Conservation (phyloP, 176 grass and related monocot genomes). For the Oryza meridionalis region DNA sequence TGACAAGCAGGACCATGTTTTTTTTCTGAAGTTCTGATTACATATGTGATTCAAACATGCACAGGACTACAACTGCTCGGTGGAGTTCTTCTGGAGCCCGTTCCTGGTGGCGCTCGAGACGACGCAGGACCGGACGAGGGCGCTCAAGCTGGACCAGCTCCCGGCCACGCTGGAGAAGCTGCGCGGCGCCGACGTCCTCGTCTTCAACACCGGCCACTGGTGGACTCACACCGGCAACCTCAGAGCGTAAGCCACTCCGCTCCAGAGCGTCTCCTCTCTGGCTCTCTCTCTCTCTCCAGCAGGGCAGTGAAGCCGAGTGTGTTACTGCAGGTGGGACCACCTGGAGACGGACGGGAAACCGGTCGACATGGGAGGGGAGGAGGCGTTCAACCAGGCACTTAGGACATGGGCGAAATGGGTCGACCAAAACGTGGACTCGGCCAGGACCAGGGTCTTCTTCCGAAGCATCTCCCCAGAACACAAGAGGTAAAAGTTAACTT, state of each 20-base stretch:
- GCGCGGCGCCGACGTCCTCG: conserved; percentile 42
- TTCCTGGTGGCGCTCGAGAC: conserved; percentile 63
- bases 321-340: conserved; percentile 46
- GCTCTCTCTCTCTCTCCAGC: too few species aligned
- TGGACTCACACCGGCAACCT: conserved; percentile 73
- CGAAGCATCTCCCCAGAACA: conserved; percentile 67
- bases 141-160: conserved; percentile 58
- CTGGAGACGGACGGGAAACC: conserved; percentile 38
- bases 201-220: conserved; percentile 81
- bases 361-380: conserved; percentile 40
- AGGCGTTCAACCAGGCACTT: conserved; percentile 50
- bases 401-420: conserved; percentile 59
- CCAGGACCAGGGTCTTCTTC: conserved; percentile 59
- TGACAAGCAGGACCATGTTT: too few species aligned
- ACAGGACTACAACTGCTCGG: conserved; percentile 58
- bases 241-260: conserved; percentile 37
- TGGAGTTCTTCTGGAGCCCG: conserved; percentile 68
- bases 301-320: not conserved
- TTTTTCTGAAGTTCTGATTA: not conserved
- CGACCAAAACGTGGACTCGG: conserved; percentile 33
- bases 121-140: conserved; percentile 32
- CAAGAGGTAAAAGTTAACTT: conserved; percentile 35
- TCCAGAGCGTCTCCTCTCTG: too few species aligned
- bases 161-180: conserved; percentile 1
- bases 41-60: not conserved